Conservation (phyloP, 352 stramenopile species). For the Phytophthora citrophthora region DNA sequence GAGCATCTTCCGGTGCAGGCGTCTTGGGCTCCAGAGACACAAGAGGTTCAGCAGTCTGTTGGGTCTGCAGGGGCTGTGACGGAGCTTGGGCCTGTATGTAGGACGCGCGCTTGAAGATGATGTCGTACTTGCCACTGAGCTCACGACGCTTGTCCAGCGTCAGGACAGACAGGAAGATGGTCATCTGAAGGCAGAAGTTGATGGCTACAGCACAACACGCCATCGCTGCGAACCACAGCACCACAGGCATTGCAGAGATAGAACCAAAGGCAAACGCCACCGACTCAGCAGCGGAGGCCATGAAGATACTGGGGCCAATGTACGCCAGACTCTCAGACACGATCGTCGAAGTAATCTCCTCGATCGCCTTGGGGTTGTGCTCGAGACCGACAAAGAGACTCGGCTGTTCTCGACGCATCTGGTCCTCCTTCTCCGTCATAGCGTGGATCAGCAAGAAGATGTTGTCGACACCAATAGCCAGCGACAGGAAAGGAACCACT, state of each 20-base stretch:
- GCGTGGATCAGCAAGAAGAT: constrained; percentile 76
- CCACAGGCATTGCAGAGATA: constrained; percentile 68
- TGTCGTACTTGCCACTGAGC: constrained; percentile 56
- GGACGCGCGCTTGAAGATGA: constrained; percentile 47
- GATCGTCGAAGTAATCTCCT: constrained; percentile 47
- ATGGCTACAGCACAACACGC: constrained; percentile 57
- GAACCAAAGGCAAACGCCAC: constrained; percentile 65
- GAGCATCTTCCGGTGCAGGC: constrained; percentile 19
- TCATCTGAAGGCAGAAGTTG: constrained; percentile 73
- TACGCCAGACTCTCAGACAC: constrained; percentile 50
- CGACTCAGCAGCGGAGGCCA: constrained; percentile 61
- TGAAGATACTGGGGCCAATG: constrained; percentile 73
- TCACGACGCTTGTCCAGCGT: constrained; percentile 54
- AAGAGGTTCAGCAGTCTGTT: constrained; percentile 29
- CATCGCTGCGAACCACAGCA: constrained; percentile 74
- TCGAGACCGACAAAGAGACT: constrained; percentile 53
- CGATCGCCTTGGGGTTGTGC: constrained; percentile 41
- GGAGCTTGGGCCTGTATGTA: constrained; percentile 15
- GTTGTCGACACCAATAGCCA: constrained; percentile 76
- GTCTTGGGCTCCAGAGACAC: constrained; percentile 41
- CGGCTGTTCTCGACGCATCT: constrained; percentile 36
- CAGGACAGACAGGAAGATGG: constrained; percentile 65
- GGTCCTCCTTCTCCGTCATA: constrained; percentile 54
- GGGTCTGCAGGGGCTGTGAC: constrained; percentile 20
- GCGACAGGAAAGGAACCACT: constrained; percentile 69